A percentile compares a stretch with the other conserved stretches of the same genome.
Evolutionary conservation across 2,329 filamentous ascomycete species (phyloP).

Genomic region (Calonectria hongkongensis): DNA sequence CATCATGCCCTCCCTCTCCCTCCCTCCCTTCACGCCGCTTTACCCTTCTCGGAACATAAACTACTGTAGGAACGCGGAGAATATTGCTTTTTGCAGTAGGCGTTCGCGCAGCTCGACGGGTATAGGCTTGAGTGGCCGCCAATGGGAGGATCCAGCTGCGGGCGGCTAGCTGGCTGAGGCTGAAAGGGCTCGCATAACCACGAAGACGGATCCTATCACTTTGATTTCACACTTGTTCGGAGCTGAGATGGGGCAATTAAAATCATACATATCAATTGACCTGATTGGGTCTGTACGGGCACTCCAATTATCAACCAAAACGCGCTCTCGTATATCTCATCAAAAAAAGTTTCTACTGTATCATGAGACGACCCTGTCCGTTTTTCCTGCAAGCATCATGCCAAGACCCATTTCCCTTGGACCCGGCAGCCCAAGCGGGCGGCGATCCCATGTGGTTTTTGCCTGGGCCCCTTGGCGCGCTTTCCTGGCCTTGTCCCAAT

Average conservation of each 20-base stretch:
- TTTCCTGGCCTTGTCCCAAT: slow-evolving; percentile 17
- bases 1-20: slow-evolving; percentile 22
- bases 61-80: slow-evolving; percentile 21
- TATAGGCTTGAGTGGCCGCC: neutral
- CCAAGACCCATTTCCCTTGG: slow-evolving; percentile 10
- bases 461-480: neutral
- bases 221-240: neutral
- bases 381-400: slow-evolving; percentile 17
- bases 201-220: neutral
- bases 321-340: neutral
- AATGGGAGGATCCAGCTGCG: neutral
- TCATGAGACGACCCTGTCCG: slow-evolving; percentile 9
- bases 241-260: neutral
- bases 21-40: neutral
- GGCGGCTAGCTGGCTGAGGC: neutral
- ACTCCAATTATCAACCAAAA: slow-evolving; percentile 9
- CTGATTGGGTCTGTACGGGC: neutral
- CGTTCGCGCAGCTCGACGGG: neutral
- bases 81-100: slow-evolving; percentile 19
- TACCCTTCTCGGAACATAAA: slow-evolving; percentile 18
- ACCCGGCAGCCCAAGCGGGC: neutral
- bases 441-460: slow-evolving; percentile 18
- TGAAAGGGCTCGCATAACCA: neutral
- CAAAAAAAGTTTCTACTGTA: neutral
- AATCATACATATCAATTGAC: neutral